Base-by-base conservation (phyloP, 129 eudicot species). In the Dittrichia graveolens region DNA sequence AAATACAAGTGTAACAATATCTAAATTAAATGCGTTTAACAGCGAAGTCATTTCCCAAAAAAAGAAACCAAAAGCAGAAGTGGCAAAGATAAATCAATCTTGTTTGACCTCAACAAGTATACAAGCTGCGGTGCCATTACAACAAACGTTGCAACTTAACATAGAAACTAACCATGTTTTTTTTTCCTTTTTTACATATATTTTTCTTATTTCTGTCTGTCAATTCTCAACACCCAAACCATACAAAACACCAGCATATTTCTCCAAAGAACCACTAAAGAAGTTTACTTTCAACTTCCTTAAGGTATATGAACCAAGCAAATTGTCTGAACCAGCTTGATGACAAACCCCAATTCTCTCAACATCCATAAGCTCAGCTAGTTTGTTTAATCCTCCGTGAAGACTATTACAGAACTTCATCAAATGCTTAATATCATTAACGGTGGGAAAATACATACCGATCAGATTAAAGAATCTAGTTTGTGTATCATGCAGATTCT, bases 321-420 rank as follows among this genome's bases (percentile, higher is more conserved):
- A 86, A 77, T 96, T 92, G 75, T 92, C 97, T 19, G 97, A 92
- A 65, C 97, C 96, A 13, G 97, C 97, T 79, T 92, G 97, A 58
- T 92, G 97, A 66, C 86, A 84, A 43, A 92, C 76, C 70, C 97
- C 97, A 66, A 92, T 69, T 69, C 97, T 86, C 83, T 92, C 93
- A 34, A 92, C 96, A 12, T 85, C 97, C 91, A 92, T 56, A 35
- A 88, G 56, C 79, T 92, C 89, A 5, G 97, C 96, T 8, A 92
- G 83, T 87, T 92, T 92, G 75, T 86, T 92, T 71, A 92, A 78
- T 75, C 97, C 97, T 39, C 97, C 97, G 67, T 92, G 97, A 44
- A 92, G 82, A 72, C 89, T 89, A 50, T 92, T 86, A 46, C 92
- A 88, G 75, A 88, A 92, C 91, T 86, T 92, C 97, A 92, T 92